phyloP scores from a whole-genome alignment of 805 yeast species.

The Myxozyma monticola region DNA sequence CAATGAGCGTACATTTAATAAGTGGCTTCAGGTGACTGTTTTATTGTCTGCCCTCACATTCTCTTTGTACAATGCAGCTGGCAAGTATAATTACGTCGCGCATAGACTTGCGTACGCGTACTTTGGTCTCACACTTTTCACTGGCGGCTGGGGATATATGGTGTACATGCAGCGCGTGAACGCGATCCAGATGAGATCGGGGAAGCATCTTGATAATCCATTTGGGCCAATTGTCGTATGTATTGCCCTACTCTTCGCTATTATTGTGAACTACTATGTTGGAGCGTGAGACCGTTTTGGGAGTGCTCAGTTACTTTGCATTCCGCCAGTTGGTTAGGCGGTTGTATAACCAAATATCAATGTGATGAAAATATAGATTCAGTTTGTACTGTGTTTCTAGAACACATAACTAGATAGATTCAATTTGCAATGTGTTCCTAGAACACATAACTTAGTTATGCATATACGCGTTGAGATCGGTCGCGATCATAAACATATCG shows the following conservation, averaged over 20 bases:
- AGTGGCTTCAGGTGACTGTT: slow-evolving; percentile 91
- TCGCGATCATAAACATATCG: too few species aligned
- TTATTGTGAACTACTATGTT: slow-evolving; percentile 50
- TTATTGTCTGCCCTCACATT: slow-evolving; percentile 83
- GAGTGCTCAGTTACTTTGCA: too few species aligned
- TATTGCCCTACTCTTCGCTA: slow-evolving; percentile 61
- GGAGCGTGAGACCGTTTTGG: too few species aligned
- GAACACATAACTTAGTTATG: too few species aligned
- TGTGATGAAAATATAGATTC: too few species aligned
- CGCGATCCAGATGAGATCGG: slow-evolving; percentile 77
- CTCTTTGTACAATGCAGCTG: slow-evolving; percentile 72
- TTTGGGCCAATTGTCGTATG: slow-evolving; percentile 85
- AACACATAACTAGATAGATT: too few species aligned
- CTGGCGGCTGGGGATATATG: slow-evolving; percentile 86
- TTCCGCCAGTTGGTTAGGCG: too few species aligned
- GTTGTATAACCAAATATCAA: too few species aligned
- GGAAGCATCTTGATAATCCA: slow-evolving; percentile 84
- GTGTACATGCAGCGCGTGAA: slow-evolving; percentile 70
- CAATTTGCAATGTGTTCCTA: too few species aligned
- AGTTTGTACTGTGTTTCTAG: too few species aligned
- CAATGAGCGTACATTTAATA: slow-evolving; percentile 92
- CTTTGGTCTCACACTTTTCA: slow-evolving; percentile 76
- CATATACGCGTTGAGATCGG: too few species aligned
- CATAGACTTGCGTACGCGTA: slow-evolving; percentile 71
- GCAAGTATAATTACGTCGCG: slow-evolving; percentile 47